Evolutionary conservation across 345 rosid genomes (phyloP).

Genomic region (Rhizophora apiculata): DNA sequence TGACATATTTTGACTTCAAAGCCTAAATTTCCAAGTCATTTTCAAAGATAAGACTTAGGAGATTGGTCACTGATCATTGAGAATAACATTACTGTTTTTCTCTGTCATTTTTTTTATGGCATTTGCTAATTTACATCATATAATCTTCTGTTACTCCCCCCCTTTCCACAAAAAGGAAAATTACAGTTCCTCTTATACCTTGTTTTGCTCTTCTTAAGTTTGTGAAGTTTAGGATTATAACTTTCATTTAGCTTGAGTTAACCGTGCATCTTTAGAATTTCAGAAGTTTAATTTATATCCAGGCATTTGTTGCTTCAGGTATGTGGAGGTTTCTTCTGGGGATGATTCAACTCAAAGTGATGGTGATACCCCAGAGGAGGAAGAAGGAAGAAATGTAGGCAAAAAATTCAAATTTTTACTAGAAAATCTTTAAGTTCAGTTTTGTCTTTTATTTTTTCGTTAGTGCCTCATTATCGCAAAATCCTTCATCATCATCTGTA

Average conservation of each 20-base stretch:
- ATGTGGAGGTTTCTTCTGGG: conserved; percentile 57
- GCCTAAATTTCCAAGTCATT: too few relatives aligned
- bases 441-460: not conserved
- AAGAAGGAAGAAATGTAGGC: conserved; percentile 42
- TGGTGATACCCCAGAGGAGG: conserved; percentile 32
- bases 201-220: not conserved
- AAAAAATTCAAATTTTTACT: conserved; percentile 23
- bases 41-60: too few relatives aligned
- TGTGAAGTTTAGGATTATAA: not conserved
- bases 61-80: too few relatives aligned
- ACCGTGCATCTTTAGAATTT: conserved; percentile 6
- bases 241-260: conserved; percentile 12
- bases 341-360: conserved; percentile 47
- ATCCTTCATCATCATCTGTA: conserved; percentile 9
- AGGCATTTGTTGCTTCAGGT: conserved; percentile 40
- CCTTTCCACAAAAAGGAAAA: too few relatives aligned
- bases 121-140: too few relatives aligned
- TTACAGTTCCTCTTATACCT: too few relatives aligned
- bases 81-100: too few relatives aligned
- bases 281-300: not conserved
- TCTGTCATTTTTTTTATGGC: too few relatives aligned
- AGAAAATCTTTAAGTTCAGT: not conserved
- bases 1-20: too few relatives aligned
- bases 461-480: conserved; percentile 14
- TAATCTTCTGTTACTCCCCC: too few relatives aligned